These are phyloP conservation scores for Carpediemonas membranifera DNA, from an alignment of 78 protist genomes.

Conservation along the genomic window DNA sequence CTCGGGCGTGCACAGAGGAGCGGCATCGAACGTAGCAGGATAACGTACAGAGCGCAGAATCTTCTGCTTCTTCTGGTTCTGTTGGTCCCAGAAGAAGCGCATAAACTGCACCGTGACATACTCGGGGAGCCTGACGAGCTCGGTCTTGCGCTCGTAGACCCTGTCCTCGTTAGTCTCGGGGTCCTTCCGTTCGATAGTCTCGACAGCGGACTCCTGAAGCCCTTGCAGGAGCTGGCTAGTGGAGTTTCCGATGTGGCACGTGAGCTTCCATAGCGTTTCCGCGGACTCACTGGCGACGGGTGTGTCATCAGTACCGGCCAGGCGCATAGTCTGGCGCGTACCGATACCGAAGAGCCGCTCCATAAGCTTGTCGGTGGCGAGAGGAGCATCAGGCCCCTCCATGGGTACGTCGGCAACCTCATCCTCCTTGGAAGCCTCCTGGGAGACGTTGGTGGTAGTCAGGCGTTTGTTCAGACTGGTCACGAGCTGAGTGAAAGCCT, in stretches of 20 bases:
- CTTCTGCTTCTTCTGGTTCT: constrained; percentile 43
- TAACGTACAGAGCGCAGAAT: constrained; percentile 36
- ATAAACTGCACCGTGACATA: constrained; percentile 63
- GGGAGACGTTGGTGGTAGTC: background rate
- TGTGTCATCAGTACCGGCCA: too few relatives aligned
- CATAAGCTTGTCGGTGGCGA: too few relatives aligned
- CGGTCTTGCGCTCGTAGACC: background rate
- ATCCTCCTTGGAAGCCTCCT: background rate
- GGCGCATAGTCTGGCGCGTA: too few relatives aligned
- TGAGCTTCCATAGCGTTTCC: constrained; percentile 18
- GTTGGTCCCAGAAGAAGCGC: constrained; percentile 63
- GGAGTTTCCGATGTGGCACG: constrained; percentile 37
- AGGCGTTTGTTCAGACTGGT: background rate
- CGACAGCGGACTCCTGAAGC: background rate
- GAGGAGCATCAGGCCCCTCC: too few relatives aligned
- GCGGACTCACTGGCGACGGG: too few relatives aligned
- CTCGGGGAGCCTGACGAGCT: constrained; percentile 45
- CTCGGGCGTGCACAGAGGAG: background rate
- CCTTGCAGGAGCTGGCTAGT: constrained; percentile 36
- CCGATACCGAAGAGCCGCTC: too few relatives aligned
- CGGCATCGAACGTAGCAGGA: constrained; percentile 7
- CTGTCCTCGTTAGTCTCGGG: too few relatives aligned
- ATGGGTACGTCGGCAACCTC: constrained; percentile 9
- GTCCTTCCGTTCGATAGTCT: too few relatives aligned
- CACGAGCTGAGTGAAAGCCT: constrained; percentile 19